phyloP scores from a whole-genome alignment of 2,329 filamentous ascomycete genomes.

The Camptophora hylomeconis region DNA sequence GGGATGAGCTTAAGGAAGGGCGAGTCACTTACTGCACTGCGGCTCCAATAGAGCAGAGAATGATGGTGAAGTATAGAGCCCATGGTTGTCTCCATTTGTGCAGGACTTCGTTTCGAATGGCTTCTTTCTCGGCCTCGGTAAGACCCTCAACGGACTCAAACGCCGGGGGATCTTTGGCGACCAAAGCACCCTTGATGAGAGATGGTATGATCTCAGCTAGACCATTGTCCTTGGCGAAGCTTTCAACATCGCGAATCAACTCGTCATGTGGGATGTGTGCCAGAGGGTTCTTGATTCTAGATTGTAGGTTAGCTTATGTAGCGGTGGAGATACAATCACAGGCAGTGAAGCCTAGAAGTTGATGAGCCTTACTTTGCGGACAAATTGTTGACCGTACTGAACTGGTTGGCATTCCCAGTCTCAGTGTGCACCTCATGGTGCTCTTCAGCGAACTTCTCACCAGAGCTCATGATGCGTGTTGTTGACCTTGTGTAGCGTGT shows the following conservation, averaged over 20 bases:
- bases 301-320: no score
- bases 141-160: conserved; percentile 34
- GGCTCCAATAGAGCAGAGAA: conserved; percentile 34
- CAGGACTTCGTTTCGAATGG: conserved; percentile 32
- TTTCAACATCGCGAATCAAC: conserved; percentile 29
- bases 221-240: conserved; percentile 28
- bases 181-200: conserved; percentile 35
- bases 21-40: conserved; percentile 33
- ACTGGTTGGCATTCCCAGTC: no score
- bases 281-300: conserved; percentile 34
- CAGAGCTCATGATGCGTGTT: no score
- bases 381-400: no score
- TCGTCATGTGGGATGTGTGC: conserved; percentile 26
- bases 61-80: conserved; percentile 37
- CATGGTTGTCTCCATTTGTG: conserved; percentile 39
- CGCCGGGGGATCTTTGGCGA: conserved; percentile 29
- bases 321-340: no score
- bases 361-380: no score
- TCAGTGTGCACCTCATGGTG: no score
- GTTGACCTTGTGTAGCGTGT: no score
- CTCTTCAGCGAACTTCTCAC: no score
- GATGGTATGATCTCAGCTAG: conserved; percentile 28
- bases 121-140: conserved; percentile 28
- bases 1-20: conserved; percentile 38
- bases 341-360: no score